phyloP scores from a whole-genome alignment of 2,329 filamentous ascomycete species.

The Zasmidium angulare region DNA sequence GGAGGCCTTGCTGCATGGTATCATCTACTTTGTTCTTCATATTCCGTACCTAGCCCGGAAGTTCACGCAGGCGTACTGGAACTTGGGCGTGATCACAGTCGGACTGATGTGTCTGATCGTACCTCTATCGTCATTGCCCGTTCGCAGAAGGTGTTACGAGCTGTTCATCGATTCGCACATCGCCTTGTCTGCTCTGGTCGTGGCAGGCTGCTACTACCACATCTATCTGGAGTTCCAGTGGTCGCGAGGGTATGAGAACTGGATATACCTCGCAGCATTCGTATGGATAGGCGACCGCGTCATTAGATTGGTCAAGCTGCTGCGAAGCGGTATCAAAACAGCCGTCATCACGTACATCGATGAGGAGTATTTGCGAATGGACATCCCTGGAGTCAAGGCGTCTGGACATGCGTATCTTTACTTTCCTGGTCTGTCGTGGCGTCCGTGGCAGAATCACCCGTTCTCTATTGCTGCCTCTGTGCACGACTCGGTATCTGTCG shows the following conservation, averaged over 20 bases:
- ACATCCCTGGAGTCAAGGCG: constrained; percentile 44
- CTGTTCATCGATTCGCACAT: constrained; percentile 49
- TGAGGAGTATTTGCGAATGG: constrained; percentile 41
- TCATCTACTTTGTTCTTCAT: constrained; percentile 42
- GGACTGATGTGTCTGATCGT: constrained; percentile 30
- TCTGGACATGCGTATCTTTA: constrained; percentile 48
- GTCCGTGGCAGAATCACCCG: constrained; percentile 56
- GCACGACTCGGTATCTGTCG: background rate
- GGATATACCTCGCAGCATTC: constrained; percentile 46
- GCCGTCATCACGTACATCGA: constrained; percentile 39
- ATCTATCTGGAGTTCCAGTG: constrained; percentile 38
- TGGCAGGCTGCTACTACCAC: constrained; percentile 49
- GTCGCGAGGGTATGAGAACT: constrained; percentile 50
- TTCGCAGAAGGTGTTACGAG: constrained; percentile 45
- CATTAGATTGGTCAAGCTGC: constrained; percentile 41
- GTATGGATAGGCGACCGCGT: constrained; percentile 51
- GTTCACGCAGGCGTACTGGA: constrained; percentile 24
- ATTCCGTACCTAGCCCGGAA: constrained; percentile 23
- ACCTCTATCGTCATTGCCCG: constrained; percentile 35
- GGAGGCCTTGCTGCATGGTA: constrained; percentile 49
- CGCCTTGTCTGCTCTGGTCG: constrained; percentile 39
- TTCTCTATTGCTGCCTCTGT: constrained; percentile 44
- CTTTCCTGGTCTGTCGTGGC: constrained; percentile 48
- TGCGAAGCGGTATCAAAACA: constrained; percentile 39
- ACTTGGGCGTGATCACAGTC: constrained; percentile 22